These are phyloP conservation scores for Penicillium goetzii DNA, from an alignment of 495 filamentous ascomycete species.

Conservation along the genomic window DNA sequence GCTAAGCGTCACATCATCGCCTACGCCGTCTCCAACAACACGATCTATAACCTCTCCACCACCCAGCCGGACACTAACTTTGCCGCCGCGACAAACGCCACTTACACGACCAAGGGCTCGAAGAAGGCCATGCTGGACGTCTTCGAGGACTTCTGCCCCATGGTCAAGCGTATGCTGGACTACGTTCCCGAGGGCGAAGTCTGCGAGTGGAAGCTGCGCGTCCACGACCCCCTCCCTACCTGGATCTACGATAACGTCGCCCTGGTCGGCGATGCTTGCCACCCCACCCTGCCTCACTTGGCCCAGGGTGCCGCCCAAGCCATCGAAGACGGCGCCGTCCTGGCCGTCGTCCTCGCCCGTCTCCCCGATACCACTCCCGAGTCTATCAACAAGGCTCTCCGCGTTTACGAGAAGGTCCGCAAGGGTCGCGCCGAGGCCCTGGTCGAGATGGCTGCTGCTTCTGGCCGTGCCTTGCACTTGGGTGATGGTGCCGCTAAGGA, in stretches of 20 bases:
- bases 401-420: conserved; percentile 71
- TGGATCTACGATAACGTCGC: conserved; percentile 71
- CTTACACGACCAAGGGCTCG: conserved; percentile 73
- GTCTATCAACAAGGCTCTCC: conserved; percentile 65
- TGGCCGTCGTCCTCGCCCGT: conserved; percentile 64
- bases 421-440: conserved; percentile 71
- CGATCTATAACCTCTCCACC: conserved; percentile 79
- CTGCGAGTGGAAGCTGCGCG: conserved; percentile 78
- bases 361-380: conserved; percentile 57
- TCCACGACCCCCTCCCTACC: conserved; percentile 68
- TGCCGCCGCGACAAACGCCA: conserved; percentile 69
- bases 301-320: conserved; percentile 85
- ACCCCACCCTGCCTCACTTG: conserved; percentile 77
- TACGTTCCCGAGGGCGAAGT: conserved; percentile 82
- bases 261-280: conserved; percentile 78
- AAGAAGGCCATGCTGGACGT: conserved; percentile 70
- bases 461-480: conserved; percentile 69
- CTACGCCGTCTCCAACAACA: conserved; percentile 74
- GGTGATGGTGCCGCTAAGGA: conserved; percentile 76
- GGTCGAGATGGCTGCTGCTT: conserved; percentile 70
- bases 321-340: conserved; percentile 76
- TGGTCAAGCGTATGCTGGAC: conserved; percentile 71
- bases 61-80: conserved; percentile 76
- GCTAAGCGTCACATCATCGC: conserved; percentile 80
- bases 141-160: conserved; percentile 71